Evolutionary conservation across 352 stramenopile species (phyloP), one percentile per base, ranked within the genome.

Genomic region (Globisporangium alternatum): DNA sequence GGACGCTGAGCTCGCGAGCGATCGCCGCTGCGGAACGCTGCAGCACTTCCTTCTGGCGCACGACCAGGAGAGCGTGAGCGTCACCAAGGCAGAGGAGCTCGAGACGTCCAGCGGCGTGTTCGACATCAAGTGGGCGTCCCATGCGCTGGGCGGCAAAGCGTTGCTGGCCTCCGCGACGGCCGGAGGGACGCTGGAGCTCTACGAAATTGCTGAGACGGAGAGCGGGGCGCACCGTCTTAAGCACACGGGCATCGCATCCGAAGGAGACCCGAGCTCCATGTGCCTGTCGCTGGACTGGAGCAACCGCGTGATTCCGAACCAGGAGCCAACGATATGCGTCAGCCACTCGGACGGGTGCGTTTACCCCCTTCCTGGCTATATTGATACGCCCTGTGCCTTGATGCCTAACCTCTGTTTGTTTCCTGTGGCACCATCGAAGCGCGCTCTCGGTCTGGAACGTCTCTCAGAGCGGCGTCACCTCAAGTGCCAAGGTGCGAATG

Each of bases 231-330:
- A 64, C 12, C 41, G 52, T n/a, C 63, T 91, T 13, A 59, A 62
- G 15, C 68, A 75, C 54, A 83, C 72, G 30, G 74, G 69, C 10
- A 33, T 89, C 19, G 33, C 66, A 53, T 74, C 67, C 1, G 75
- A 88, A 9, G 71, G 35, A 1, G 59, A 80, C 35, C 64, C 63
- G 0, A 70, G 63, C 31, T 80, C 83, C 19, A 96, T 94, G 85
- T 92, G 82, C 37, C 62, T 96, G 44, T 96, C 87, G 37, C 72
- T 96, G 45, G 87, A 96, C 69, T 96, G 87, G 87, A 93, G 72
- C 68, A 91, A 94, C 59, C 81, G 83, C 47, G 77, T 89, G 30
- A 65, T 76, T 17, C 22, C 72, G 4, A 76, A 62, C 35, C 33
- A 62, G 13, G 70, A 90, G 28, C 85, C 87, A 4, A 75, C 70